Conservation (phyloP, 78 protist species). For the Guillardia theta region DNA sequence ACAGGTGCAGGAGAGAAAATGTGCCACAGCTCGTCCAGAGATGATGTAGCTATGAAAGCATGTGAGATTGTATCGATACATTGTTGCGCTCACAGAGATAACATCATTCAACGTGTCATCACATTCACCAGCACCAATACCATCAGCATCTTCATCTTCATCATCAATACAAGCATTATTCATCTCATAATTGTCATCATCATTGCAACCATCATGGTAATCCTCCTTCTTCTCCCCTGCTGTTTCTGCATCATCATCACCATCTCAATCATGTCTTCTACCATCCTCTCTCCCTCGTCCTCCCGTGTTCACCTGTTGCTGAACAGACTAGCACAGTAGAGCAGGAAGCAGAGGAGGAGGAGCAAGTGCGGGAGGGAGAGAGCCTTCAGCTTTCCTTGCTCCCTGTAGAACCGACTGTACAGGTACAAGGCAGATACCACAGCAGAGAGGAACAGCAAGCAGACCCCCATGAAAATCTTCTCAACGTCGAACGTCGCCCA, state of each 20-base stretch:
- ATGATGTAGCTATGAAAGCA: background rate
- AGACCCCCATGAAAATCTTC: background rate
- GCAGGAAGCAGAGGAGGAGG: background rate
- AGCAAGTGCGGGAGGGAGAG: background rate
- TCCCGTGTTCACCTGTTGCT: background rate
- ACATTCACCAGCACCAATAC: too few relatives aligned
- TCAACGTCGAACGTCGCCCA: conserved; percentile 11
- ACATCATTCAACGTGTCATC: too few relatives aligned
- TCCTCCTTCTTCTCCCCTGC: too few relatives aligned
- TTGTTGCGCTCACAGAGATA: background rate
- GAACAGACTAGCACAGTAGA: background rate
- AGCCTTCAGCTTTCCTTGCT: background rate
- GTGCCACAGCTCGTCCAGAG: background rate
- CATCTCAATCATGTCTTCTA: too few relatives aligned
- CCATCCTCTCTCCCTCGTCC: too few relatives aligned
- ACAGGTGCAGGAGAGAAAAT: background rate
- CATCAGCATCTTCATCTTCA: too few relatives aligned
- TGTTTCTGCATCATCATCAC: too few relatives aligned
- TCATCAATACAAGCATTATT: too few relatives aligned
- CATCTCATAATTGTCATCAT: too few relatives aligned
- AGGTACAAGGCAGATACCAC: background rate
- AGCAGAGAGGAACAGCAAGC: background rate
- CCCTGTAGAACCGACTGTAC: too few relatives aligned
- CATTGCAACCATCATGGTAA: too few relatives aligned
- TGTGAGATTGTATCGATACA: background rate